Evolutionary conservation across 2,329 filamentous ascomycete species (phyloP).

Genomic region (Calonectria ilicicola): DNA sequence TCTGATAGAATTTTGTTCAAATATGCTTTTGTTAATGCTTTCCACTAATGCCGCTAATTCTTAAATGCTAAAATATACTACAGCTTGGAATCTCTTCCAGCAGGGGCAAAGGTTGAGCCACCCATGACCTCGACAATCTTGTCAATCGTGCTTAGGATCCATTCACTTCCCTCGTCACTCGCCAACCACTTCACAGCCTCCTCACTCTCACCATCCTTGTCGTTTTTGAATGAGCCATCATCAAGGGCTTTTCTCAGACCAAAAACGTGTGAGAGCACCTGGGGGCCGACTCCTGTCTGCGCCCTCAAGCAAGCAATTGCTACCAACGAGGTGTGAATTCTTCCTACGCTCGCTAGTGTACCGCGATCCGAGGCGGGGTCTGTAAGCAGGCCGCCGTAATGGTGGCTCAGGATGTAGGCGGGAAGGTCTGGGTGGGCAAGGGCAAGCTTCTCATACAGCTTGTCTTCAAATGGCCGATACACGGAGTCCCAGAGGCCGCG

Average conservation of each 20-base stretch:
- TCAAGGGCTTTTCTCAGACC: conserved; percentile 81
- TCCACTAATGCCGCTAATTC: conserved; percentile 1
- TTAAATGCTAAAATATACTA: conserved; percentile 17
- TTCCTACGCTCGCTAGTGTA: conserved; percentile 68
- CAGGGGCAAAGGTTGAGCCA: conserved; percentile 52
- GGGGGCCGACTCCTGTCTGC: conserved; percentile 85
- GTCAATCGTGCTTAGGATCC: conserved; percentile 59
- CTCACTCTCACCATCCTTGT: conserved; percentile 48
- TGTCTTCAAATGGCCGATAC: conserved; percentile 79
- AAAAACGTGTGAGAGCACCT: conserved; percentile 85
- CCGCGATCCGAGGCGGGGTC: conserved; percentile 67
- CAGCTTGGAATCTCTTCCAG: conserved; percentile 37
- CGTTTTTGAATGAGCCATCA: conserved; percentile 67
- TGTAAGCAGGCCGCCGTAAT: conserved; percentile 80
- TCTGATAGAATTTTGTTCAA: not conserved
- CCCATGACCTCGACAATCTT: conserved; percentile 59
- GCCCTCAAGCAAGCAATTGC: conserved; percentile 81
- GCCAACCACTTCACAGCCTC: conserved; percentile 55
- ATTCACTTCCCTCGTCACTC: conserved; percentile 59
- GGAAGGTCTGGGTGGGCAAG: conserved; percentile 85
- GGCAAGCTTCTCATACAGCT: conserved; percentile 77
- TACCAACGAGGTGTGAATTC: conserved; percentile 78
- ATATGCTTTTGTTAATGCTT: not conserved
- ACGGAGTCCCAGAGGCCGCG: conserved; percentile 79
- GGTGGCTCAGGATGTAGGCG: conserved; percentile 79